phyloP scores from a whole-genome alignment of 2,329 filamentous ascomycete species.

The Malbranchea cinnamomea region DNA sequence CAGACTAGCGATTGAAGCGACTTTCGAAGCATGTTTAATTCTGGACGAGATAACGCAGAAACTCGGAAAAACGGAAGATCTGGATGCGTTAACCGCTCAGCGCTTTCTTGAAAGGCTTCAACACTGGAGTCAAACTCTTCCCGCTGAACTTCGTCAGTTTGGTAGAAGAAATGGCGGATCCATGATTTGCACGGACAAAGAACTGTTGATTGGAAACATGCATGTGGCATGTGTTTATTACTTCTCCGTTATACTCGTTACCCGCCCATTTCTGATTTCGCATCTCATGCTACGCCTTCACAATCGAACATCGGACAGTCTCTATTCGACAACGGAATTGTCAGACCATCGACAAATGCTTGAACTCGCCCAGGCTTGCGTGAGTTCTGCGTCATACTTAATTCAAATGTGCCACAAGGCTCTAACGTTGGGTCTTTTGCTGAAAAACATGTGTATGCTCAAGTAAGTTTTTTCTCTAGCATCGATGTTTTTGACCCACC shows the following conservation, averaged over 20 bases:
- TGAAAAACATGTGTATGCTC: constrained; percentile 44
- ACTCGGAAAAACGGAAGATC: too few relatives aligned
- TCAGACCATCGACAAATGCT: too few relatives aligned
- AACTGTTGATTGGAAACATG: constrained; percentile 36
- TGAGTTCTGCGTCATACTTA: constrained; percentile 41
- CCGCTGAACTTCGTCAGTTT: too few relatives aligned
- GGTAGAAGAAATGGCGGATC: too few relatives aligned
- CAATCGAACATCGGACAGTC: too few relatives aligned
- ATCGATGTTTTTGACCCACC: background rate
- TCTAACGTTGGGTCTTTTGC: constrained; percentile 28
- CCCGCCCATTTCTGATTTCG: constrained; percentile 40
- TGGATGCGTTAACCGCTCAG: too few relatives aligned
- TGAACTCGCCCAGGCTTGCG: constrained; percentile 38
- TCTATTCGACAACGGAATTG: too few relatives aligned
- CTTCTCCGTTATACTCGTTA: constrained; percentile 43
- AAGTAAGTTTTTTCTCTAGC: constrained; percentile 31
- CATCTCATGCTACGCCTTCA: constrained; percentile 32
- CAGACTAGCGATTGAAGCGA: too few relatives aligned
- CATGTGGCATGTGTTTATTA: constrained; percentile 45
- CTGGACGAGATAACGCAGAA: too few relatives aligned
- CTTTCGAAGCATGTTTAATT: too few relatives aligned
- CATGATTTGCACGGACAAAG: too few relatives aligned
- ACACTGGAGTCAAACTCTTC: constrained; percentile 33
- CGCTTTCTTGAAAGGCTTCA: constrained; percentile 29
- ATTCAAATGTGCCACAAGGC: constrained; percentile 39